A percentile compares a stretch with the other conserved stretches of the same genome.
These are phyloP conservation scores for Collybiopsis luxurians DNA, from an alignment of 768 basidiomycete genomes.

Conservation along the genomic window DNA sequence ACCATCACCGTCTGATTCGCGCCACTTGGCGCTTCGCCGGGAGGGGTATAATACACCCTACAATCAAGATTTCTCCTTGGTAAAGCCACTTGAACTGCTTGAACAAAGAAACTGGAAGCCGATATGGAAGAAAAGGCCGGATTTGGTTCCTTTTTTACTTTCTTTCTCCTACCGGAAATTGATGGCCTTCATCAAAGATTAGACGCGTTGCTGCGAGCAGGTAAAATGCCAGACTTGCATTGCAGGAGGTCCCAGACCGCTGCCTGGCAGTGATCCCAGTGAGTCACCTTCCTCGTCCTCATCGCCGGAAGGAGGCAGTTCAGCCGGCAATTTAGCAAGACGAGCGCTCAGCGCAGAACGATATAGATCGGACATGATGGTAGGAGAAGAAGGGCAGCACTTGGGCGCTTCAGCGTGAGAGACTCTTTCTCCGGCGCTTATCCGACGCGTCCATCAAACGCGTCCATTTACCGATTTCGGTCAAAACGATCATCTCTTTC, in stretches of 20 bases:
- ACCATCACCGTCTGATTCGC: slow-evolving; percentile 67
- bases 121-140: slow-evolving; percentile 76
- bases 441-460: no score
- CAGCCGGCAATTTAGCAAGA: slow-evolving; percentile 66
- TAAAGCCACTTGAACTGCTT: slow-evolving; percentile 77
- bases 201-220: slow-evolving; percentile 14
- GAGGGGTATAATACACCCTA: slow-evolving; percentile 82
- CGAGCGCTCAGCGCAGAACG: slow-evolving; percentile 77
- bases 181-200: slow-evolving; percentile 30
- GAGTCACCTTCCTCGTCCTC: slow-evolving; percentile 49
- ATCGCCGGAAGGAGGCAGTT: slow-evolving; percentile 40
- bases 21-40: slow-evolving; percentile 33
- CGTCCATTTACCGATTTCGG: no score
- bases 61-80: slow-evolving; percentile 59
- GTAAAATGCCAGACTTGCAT: slow-evolving; percentile 41
- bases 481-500: no score
- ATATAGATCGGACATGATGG: slow-evolving; percentile 64
- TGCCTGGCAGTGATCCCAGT: slow-evolving; percentile 59
- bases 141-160: slow-evolving; percentile 42
- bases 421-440: no score
- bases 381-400: not conserved
- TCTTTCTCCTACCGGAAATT: slow-evolving; percentile 20
- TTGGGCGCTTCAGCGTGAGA: no score
- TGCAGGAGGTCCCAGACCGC: slow-evolving; percentile 60
- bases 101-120: slow-evolving; percentile 69